Evolutionary conservation across 148 eudicot genomes (phyloP).

Genomic region (Gaultheria prostrata): DNA sequence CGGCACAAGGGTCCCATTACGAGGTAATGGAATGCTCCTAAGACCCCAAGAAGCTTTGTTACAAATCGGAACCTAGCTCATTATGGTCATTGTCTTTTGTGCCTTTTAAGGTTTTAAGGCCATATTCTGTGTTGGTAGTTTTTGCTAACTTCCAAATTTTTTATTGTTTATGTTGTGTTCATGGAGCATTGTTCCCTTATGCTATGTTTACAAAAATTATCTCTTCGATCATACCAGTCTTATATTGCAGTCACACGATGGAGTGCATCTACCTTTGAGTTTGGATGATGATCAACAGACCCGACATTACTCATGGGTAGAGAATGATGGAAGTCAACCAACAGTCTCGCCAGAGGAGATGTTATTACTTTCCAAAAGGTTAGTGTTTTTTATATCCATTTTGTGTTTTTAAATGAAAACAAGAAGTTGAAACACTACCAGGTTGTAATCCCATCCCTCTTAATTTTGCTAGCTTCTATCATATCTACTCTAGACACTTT

Average conservation of each 20-base stretch:
- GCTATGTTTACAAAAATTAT: not conserved
- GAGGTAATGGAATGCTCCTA: conserved; percentile 7
- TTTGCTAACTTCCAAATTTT: not conserved
- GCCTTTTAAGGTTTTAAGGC: not conserved
- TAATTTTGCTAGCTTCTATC: not conserved
- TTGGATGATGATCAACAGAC: conserved; percentile 29
- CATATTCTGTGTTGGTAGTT: not conserved
- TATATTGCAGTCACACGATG: conserved; percentile 18
- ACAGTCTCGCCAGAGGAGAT: conserved; percentile 24
- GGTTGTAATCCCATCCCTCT: not conserved
- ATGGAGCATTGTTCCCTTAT: not conserved
- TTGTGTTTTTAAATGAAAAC: not conserved
- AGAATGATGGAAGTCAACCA: conserved; percentile 27
- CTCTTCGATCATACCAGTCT: not conserved
- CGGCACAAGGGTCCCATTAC: conserved; percentile 4
- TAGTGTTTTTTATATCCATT: conserved; percentile 1
- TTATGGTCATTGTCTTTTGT: not conserved
- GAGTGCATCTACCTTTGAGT: conserved; percentile 8
- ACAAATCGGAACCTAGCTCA: not conserved
- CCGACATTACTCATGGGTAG: conserved; percentile 29
- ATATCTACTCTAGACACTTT: not conserved
- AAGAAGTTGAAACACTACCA: not conserved
- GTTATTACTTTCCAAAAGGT: conserved; percentile 38
- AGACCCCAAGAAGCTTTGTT: not conserved
- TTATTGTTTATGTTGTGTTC: not conserved